These are phyloP conservation scores for Trichoderma semiorbis DNA, from an alignment of 2,329 filamentous ascomycete genomes.

Conservation along the genomic window DNA sequence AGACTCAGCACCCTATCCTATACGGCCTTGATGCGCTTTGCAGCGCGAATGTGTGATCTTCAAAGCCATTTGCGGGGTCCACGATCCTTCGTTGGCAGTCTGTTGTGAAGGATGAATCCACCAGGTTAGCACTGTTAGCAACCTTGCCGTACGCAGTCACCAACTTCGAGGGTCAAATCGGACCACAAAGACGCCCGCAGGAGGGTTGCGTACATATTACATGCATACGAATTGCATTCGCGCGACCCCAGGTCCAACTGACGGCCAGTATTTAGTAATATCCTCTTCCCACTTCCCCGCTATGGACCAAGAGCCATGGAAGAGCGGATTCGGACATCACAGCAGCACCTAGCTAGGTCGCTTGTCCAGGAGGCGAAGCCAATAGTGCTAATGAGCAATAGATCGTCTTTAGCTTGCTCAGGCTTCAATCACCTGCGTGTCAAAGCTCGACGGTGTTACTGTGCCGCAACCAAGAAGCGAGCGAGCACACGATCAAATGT, in stretches of 20 bases:
- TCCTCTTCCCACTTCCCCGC: neutral
- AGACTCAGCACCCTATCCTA: neutral
- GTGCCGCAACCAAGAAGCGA: neutral
- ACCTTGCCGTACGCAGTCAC: neutral
- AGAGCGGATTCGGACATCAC: neutral
- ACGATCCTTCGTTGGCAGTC: neutral
- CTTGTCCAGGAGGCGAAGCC: neutral
- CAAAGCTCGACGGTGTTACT: neutral
- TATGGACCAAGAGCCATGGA: neutral
- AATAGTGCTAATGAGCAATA: neutral
- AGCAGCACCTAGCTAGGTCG: neutral
- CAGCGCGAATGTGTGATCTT: neutral
- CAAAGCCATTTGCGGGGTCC: neutral
- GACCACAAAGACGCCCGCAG: constrained; percentile 1
- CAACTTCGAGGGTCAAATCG: neutral
- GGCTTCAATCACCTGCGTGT: neutral
- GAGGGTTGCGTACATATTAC: constrained; percentile 2
- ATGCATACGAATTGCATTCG: neutral
- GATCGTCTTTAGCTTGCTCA: neutral
- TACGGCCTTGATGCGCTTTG: neutral
- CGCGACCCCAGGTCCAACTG: neutral
- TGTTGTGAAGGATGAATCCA: neutral
- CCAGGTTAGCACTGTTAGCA: neutral
- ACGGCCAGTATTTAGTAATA: neutral
- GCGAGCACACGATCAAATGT: constrained; percentile 11